phyloP scores from a whole-genome alignment of 1,139 yeast genomes.

The Zygotorulaspora mrakii region DNA sequence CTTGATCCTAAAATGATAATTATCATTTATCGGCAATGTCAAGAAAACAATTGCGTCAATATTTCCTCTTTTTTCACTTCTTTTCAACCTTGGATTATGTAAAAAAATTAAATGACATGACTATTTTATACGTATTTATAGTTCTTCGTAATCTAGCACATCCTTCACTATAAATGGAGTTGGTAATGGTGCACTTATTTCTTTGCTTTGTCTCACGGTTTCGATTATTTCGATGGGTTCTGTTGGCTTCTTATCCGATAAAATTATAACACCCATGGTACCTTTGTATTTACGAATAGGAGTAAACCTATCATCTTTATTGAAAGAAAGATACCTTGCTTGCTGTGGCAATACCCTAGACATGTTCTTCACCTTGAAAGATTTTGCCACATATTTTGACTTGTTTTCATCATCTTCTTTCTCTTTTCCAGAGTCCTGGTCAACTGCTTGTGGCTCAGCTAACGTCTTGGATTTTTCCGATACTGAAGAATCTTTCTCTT shows the following conservation, averaged over 20 bases:
- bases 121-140: slow-evolving; percentile 11
- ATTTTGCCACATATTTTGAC: slow-evolving; percentile 48
- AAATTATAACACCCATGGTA: slow-evolving; percentile 74
- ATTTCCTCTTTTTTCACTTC: slow-evolving; percentile 1
- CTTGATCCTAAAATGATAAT: too few relatives aligned
- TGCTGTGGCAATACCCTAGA: slow-evolving; percentile 92
- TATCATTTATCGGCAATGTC: too few relatives aligned
- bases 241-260: slow-evolving; percentile 65
- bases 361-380: slow-evolving; percentile 71
- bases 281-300: slow-evolving; percentile 84
- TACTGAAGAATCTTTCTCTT: slow-evolving; percentile 45
- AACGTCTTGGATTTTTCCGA: slow-evolving; percentile 35
- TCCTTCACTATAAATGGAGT: slow-evolving; percentile 58
- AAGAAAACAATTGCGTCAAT: too few relatives aligned
- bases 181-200: slow-evolving; percentile 87
- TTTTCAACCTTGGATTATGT: slow-evolving; percentile 6
- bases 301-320: slow-evolving; percentile 68
- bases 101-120: slow-evolving; percentile 2
- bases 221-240: slow-evolving; percentile 67
- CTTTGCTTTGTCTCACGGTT: slow-evolving; percentile 79
- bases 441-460: slow-evolving; percentile 41
- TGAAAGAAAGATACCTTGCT: slow-evolving; percentile 74
- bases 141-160: slow-evolving; percentile 29
- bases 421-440: slow-evolving; percentile 30
- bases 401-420: slow-evolving; percentile 37